Conservation (phyloP, 1,139 yeast species). For the Debaryomyces nepalensis region DNA sequence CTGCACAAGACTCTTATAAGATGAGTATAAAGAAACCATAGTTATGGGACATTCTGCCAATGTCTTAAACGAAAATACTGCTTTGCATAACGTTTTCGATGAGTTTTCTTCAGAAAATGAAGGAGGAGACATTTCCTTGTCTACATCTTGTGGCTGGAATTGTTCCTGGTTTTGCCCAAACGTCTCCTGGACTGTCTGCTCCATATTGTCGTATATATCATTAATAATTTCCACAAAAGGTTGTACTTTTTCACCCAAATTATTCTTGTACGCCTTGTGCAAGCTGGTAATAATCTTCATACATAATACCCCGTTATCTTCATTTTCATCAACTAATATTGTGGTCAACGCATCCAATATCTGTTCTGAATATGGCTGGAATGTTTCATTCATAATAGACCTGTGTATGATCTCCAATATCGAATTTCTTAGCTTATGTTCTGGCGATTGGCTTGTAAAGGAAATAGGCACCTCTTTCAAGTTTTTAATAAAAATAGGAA, state of each 20-base stretch:
- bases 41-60: conserved; percentile 97
- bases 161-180: conserved; percentile 40
- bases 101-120: conserved; percentile 42
- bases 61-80: conserved; percentile 85
- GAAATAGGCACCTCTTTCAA: conserved; percentile 76
- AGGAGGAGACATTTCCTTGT: conserved; percentile 44
- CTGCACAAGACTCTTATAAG: conserved; percentile 77
- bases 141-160: conserved; percentile 42
- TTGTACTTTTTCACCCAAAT: conserved; percentile 71
- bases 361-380: conserved; percentile 70
- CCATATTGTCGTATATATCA: conserved; percentile 79
- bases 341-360: conserved; percentile 66
- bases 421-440: conserved; percentile 75
- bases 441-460: conserved; percentile 62
- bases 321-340: conserved; percentile 77
- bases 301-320: conserved; percentile 91
- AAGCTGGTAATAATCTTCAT: conserved; percentile 88
- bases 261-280: conserved; percentile 81
- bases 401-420: conserved; percentile 82
- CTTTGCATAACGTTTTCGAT: conserved; percentile 51
- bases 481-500: conserved; percentile 65
- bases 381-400: conserved; percentile 79
- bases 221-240: conserved; percentile 80
- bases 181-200: conserved; percentile 69
- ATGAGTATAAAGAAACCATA: conserved; percentile 87